Percentiles rank a stretch among this genome's conserved stretches.
These are phyloP conservation scores for Petrea volubilis DNA, from an alignment of 257 asterid species.

Conservation along the genomic window DNA sequence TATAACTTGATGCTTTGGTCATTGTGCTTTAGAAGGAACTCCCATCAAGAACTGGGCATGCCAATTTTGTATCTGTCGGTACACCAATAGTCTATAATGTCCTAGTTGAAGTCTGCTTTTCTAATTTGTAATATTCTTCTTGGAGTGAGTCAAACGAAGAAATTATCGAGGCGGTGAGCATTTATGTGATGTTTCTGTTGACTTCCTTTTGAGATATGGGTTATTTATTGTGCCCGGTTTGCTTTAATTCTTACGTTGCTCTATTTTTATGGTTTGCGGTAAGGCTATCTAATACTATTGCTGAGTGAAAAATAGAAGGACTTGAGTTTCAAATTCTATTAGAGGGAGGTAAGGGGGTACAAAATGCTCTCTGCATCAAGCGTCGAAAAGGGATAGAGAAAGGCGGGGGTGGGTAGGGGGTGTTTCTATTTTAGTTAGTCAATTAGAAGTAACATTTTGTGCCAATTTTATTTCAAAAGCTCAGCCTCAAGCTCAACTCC, in stretches of 20 bases:
- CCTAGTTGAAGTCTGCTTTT: neutral
- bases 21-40: neutral
- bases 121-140: constrained; percentile 8
- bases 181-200: neutral
- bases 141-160: neutral
- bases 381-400: neutral
- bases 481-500: neutral
- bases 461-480: neutral
- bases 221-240: neutral
- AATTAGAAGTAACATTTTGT: neutral
- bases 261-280: neutral
- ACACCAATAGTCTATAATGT: neutral
- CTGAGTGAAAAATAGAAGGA: neutral
- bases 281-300: neutral
- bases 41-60: neutral
- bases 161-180: neutral
- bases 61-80: too few relatives aligned
- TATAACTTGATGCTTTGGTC: neutral
- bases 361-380: neutral
- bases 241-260: neutral
- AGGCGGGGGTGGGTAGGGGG: neutral
- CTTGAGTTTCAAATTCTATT: neutral
- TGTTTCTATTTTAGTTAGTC: neutral
- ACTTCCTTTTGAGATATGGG: neutral
- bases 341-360: neutral